Base-by-base conservation (phyloP, 345 rosid genomes). In the Salix purpurea region DNA sequence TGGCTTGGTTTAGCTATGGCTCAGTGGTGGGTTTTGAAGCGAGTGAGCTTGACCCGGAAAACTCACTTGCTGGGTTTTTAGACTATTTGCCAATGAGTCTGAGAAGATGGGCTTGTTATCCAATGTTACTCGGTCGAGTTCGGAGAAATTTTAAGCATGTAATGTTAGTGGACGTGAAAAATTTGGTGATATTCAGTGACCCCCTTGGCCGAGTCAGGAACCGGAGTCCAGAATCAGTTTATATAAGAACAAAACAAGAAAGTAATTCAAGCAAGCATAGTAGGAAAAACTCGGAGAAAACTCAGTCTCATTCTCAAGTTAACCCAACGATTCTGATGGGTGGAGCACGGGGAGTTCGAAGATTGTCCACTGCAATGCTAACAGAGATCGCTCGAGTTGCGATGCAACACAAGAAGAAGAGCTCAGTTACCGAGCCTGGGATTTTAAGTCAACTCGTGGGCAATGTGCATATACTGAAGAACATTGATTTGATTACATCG, bases 101-200 rank as follows among this genome's bases (percentile, higher is more conserved):
- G 76, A 77, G 91, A 65, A 78, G 99, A 70, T 95, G 99, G 97
- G 97, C 97, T 11, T 88, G 94, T 81, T 95, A 91, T 50, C 92
- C 97, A 26, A 91, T 96, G 97, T 81, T 96, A 2, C 86, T 96
- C 0, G 99, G 98, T 2, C 96, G 97, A 37, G 79, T 96, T 58
- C 77, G 94, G 71, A 88, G 93, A 44, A 91, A 80, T 77, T 96
- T 90, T 74, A 96, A 90, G 84, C 99, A 91, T 73, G 70, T 92
- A 26, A 80, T 90, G 85, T 84, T 96, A 7, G 78, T 86, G 0
- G 96, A 96, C 74, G 86, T 86, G 0, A 91, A 86, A 46, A 86
- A 75, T 65, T 30, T 85, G 75, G 10, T 87, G n/a, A 8, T 96
- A 12, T 81, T 88, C 76, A 84, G 89, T 11, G 98, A 96, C 81